These are phyloP conservation scores for Amylostereum areolatum DNA, from an alignment of 1,284 basidiomycete species.

Conservation along the genomic window DNA sequence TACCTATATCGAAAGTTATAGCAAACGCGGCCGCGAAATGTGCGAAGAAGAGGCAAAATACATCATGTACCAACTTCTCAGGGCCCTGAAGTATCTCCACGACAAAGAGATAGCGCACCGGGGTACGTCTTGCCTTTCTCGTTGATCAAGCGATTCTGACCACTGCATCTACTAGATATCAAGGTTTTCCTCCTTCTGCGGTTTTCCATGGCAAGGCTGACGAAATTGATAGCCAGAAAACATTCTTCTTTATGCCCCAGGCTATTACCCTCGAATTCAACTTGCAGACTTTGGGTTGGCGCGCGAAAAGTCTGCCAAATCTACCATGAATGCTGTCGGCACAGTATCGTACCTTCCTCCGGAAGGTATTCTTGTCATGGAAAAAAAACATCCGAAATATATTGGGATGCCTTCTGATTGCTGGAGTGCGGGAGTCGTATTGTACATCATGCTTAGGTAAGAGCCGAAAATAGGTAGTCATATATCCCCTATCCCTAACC, in stretches of 20 bases:
- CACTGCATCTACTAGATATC: slow-evolving; percentile 44
- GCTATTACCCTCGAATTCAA: slow-evolving; percentile 75
- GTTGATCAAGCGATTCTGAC: not conserved
- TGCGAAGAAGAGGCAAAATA: slow-evolving; percentile 80
- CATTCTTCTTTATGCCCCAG: slow-evolving; percentile 68
- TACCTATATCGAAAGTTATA: slow-evolving; percentile 66
- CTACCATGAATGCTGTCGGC: slow-evolving; percentile 75
- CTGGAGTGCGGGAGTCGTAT: slow-evolving; percentile 78
- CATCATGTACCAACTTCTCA: slow-evolving; percentile 74
- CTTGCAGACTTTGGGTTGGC: slow-evolving; percentile 87
- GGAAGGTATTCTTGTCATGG: slow-evolving; percentile 71
- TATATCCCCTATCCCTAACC: slow-evolving; percentile 12
- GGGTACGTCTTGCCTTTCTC: slow-evolving; percentile 37
- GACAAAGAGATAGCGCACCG: slow-evolving; percentile 72
- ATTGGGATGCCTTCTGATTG: slow-evolving; percentile 77
- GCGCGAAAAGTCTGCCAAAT: slow-evolving; percentile 70
- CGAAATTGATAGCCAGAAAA: slow-evolving; percentile 73
- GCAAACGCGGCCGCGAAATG: slow-evolving; percentile 43
- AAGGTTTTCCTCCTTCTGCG: slow-evolving; percentile 43
- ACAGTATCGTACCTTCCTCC: slow-evolving; percentile 83
- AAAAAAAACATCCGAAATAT: slow-evolving; percentile 66
- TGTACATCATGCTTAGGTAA: slow-evolving; percentile 78
- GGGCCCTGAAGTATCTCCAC: slow-evolving; percentile 72
- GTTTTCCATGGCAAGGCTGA: not conserved
- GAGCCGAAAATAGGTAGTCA: too few species aligned